These are phyloP conservation scores for Aureobasidium subglaciale DNA, from an alignment of 2,329 filamentous ascomycete species.

Conservation along the genomic window DNA sequence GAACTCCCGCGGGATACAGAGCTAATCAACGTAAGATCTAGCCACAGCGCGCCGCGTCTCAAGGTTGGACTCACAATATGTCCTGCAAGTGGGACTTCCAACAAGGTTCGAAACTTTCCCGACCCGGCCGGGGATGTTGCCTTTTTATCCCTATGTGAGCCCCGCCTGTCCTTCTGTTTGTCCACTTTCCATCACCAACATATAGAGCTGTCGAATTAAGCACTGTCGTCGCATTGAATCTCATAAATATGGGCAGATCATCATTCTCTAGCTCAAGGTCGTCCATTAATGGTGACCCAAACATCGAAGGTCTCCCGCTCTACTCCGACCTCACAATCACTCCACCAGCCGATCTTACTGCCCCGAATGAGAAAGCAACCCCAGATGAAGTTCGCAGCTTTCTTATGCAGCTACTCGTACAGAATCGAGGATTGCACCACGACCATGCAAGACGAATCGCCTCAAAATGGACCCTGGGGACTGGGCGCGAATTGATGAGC, in stretches of 20 bases:
- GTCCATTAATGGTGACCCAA: not conserved
- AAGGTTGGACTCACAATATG: too few relatives aligned
- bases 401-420: conserved; percentile 10
- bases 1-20: too few relatives aligned
- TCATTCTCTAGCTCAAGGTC: not conserved
- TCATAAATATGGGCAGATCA: not conserved
- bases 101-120: too few relatives aligned
- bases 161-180: too few relatives aligned
- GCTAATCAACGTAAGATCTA: too few relatives aligned
- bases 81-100: too few relatives aligned
- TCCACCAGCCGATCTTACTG: not conserved
- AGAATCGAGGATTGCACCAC: not conserved
- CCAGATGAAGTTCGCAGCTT: conserved; percentile 18
- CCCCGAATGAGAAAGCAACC: conserved; percentile 12
- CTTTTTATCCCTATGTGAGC: too few relatives aligned
- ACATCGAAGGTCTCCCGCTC: not conserved
- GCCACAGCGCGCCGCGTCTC: too few relatives aligned
- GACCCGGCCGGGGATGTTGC: too few relatives aligned
- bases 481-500: conserved; percentile 16
- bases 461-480: conserved; percentile 18
- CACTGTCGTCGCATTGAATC: not conserved
- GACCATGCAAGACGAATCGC: conserved; percentile 16
- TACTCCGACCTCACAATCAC: not conserved
- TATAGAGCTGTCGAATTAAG: too few relatives aligned
- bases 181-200: too few relatives aligned